These are phyloP conservation scores for Cucurbita argyrosperma DNA, from an alignment of 306 rosid species.

Conservation along the genomic window DNA sequence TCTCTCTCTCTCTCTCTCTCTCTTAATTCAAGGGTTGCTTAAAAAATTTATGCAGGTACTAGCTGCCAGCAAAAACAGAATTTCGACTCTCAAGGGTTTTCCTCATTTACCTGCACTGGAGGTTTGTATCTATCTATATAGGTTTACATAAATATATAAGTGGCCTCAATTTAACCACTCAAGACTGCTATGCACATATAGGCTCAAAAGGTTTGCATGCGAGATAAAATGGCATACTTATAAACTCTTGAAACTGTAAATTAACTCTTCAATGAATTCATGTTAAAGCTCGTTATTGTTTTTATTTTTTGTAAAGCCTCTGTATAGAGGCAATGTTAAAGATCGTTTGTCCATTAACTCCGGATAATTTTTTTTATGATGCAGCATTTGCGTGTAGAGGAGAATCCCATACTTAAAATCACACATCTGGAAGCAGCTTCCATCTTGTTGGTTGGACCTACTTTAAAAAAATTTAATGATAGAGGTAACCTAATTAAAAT, in stretches of 20 bases:
- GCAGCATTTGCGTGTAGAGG: slow-evolving; percentile 97
- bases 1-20: neutral
- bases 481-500: slow-evolving; percentile 43
- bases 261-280: neutral
- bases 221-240: neutral
- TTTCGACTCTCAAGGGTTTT: slow-evolving; percentile 79
- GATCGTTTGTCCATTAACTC: neutral
- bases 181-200: neutral
- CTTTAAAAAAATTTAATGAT: slow-evolving; percentile 81
- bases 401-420: slow-evolving; percentile 91
- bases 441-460: slow-evolving; percentile 86
- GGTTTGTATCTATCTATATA: slow-evolving; percentile 31
- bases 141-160: neutral
- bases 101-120: slow-evolving; percentile 87
- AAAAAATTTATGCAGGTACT: slow-evolving; percentile 51
- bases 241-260: neutral
- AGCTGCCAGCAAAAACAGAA: slow-evolving; percentile 97
- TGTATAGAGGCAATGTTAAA: neutral
- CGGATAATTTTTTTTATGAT: slow-evolving; percentile 10
- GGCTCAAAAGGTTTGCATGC: neutral
- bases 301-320: neutral
- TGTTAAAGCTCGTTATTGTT: neutral
- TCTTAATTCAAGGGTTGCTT: neutral
- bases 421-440: slow-evolving; percentile 92
- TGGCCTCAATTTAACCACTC: neutral